Base-by-base conservation (phyloP, 768 basidiomycete genomes). In the Tremella mesenterica region DNA sequence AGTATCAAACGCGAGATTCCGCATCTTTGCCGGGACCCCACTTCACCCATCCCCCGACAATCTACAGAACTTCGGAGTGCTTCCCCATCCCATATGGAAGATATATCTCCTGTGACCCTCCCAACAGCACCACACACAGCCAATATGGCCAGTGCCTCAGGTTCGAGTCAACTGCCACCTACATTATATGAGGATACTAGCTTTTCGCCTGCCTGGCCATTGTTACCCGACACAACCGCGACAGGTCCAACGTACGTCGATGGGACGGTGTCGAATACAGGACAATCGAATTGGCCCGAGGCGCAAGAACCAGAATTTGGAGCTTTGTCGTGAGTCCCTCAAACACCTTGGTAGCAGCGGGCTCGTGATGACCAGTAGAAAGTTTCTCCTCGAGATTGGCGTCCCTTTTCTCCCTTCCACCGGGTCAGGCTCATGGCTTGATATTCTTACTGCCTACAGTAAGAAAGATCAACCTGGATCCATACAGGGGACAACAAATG, bases 1-100 rank as follows among this genome's bases (percentile, higher is more conserved):
- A 92, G 91, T 65, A 88, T 96, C 65, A 96, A 96, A 73, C 83
- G 93, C 33, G 92, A 96, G 73, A 96, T 96, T 56, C 88, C 89
- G 0, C 89, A 95, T 75, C 77, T 93, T 13, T 95, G 91, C 66
- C 86, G 88, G 62, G 92, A 93, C 71, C 89, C 92, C 67, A 58
- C 67, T 8, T 62, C 67, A 29, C 54, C 52, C 7, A 56, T 52
- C 23, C 58, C 49, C 29, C 56, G 27, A 16, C 65, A 56, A 49
- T 34, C 29, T 33, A 28, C 36, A 25, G n/a, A 29, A 50, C 29
- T 48, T 18, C 27, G 38, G n/a, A n/a, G n/a, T n/a, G n/a, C n/a
- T n/a, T n/a, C n/a, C n/a, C n/a, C n/a, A n/a, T n/a, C n/a, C n/a
- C n/a, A n/a, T n/a, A n/a, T n/a, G n/a, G n/a, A n/a, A n/a, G n/a